Evolutionary conservation across 2,329 filamentous ascomycete genomes (phyloP).

Genomic region (Ceratocystis colombiana): DNA sequence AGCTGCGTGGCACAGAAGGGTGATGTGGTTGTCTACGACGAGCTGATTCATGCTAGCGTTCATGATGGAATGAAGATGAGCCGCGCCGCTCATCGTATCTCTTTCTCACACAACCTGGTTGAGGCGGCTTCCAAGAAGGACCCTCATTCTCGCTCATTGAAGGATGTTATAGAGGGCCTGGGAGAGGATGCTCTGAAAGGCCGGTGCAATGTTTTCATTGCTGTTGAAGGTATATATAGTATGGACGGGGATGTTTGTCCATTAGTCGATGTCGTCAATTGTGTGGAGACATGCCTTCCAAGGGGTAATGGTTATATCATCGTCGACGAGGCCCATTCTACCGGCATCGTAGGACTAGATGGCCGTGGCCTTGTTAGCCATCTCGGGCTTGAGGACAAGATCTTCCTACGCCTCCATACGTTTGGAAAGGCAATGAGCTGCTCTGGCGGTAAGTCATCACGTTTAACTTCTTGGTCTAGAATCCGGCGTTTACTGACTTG

Average conservation of each 20-base stretch:
- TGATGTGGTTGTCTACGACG: conserved; percentile 61
- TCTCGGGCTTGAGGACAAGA: conserved; percentile 44
- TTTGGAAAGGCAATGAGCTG: conserved; percentile 60
- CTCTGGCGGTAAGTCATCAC: conserved; percentile 50
- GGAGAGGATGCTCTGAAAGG: conserved; percentile 34
- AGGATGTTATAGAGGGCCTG: conserved; percentile 29
- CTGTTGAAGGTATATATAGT: conserved; percentile 63
- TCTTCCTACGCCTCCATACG: conserved; percentile 52
- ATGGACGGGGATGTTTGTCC: conserved; percentile 73
- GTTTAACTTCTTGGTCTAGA: neutral
- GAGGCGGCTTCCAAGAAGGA: conserved; percentile 16
- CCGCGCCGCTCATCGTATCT: conserved; percentile 39
- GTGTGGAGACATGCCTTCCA: conserved; percentile 48
- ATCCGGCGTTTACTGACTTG: conserved; percentile 24
- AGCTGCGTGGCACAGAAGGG: conserved; percentile 48
- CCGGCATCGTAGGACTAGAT: conserved; percentile 46
- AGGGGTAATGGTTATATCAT: conserved; percentile 50
- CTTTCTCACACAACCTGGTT: conserved; percentile 51
- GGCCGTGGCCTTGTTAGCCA: conserved; percentile 51
- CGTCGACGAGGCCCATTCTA: conserved; percentile 60
- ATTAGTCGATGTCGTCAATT: conserved; percentile 48
- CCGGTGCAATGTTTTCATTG: conserved; percentile 51
- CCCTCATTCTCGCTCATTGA: neutral
- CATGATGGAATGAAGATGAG: conserved; percentile 66
- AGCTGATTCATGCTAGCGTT: conserved; percentile 65